These are phyloP conservation scores for Salmacisia buchloeana DNA, from an alignment of 1,284 basidiomycete genomes.

Conservation along the genomic window DNA sequence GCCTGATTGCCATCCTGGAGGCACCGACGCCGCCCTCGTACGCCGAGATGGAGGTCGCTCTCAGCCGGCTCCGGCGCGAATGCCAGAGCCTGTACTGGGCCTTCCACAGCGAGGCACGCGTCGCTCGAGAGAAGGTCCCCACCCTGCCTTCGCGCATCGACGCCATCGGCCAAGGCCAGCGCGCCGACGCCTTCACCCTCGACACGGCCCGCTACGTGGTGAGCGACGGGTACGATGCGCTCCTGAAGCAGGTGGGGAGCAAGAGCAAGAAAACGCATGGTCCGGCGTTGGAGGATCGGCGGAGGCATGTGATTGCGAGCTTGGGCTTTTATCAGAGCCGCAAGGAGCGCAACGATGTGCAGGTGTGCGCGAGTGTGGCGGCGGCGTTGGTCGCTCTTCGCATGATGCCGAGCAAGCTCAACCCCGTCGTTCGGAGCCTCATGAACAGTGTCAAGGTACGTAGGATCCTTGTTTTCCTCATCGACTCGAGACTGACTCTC, in stretches of 20 bases:
- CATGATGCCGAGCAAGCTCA: constrained; percentile 64
- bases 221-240: constrained; percentile 65
- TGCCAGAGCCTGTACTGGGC: constrained; percentile 72
- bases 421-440: constrained; percentile 89
- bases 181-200: constrained; percentile 68
- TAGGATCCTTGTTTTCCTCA: not conserved
- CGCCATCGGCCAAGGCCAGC: constrained; percentile 59
- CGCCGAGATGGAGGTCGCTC: constrained; percentile 80
- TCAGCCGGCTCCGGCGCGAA: constrained; percentile 74
- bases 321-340: constrained; percentile 77
- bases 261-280: constrained; percentile 71
- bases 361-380: constrained; percentile 81
- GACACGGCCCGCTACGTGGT: constrained; percentile 70
- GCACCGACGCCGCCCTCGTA: constrained; percentile 69
- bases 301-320: constrained; percentile 65
- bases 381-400: constrained; percentile 68
- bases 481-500: not conserved
- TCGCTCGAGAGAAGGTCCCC: constrained; percentile 73
- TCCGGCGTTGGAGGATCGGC: constrained; percentile 70
- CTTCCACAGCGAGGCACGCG: constrained; percentile 78
- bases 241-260: constrained; percentile 52
- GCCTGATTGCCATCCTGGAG: constrained; percentile 70
- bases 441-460: constrained; percentile 90
- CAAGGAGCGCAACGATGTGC: constrained; percentile 79
- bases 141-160: constrained; percentile 72